phyloP scores from a whole-genome alignment of 1,139 yeast species.

The Candida albicans region DNA sequence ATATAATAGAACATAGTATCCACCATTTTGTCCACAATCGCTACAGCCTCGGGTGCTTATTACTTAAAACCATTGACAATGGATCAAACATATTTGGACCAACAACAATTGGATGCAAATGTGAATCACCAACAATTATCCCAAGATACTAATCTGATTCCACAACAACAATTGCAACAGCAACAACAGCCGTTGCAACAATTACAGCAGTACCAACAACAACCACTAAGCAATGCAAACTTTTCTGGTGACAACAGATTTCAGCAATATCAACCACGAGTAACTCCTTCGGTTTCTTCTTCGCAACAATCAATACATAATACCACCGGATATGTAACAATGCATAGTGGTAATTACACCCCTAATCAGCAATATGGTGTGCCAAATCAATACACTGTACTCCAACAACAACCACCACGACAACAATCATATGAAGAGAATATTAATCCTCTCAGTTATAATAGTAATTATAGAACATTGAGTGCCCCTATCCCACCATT shows the following conservation, averaged over 20 bases:
- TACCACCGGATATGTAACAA: conserved; percentile 9
- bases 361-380: conserved; percentile 5
- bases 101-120: conserved; percentile 24
- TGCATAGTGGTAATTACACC: conserved; percentile 8
- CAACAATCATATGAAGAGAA: conserved; percentile 11
- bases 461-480: conserved; percentile 22
- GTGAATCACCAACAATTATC: conserved; percentile 11
- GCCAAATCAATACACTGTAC: conserved; percentile 7
- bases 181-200: conserved; percentile 5
- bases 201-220: conserved; percentile 8
- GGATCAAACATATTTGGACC: conserved; percentile 39
- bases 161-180: conserved; percentile 12
- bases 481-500: conserved; percentile 49
- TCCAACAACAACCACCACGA: conserved; percentile 11
- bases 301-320: conserved; percentile 8
- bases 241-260: conserved; percentile 4
- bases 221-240: conserved; percentile 1
- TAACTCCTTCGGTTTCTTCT: conserved; percentile 4
- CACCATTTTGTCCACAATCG: conserved; percentile 11
- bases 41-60: conserved; percentile 5
- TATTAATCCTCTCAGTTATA: conserved; percentile 10
- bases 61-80: conserved; percentile 16
- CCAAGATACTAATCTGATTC: neutral
- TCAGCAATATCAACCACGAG: conserved; percentile 9
- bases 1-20: neutral